These are phyloP conservation scores for Papiliotrema terrestris DNA, from an alignment of 1,284 basidiomycete species.

Conservation along the genomic window DNA sequence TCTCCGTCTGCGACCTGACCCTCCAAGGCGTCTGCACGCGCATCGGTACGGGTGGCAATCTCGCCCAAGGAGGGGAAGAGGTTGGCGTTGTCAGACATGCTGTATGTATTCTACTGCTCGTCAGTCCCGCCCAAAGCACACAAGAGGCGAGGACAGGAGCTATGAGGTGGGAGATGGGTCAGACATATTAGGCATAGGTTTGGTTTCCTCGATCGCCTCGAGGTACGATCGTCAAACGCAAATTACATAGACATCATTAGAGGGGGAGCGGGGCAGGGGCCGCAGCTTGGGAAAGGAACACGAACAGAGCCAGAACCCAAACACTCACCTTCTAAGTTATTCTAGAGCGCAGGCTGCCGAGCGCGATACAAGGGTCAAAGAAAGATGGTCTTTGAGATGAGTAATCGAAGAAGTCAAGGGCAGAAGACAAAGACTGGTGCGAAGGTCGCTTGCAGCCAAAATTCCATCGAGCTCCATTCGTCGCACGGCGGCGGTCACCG, in stretches of 20 bases:
- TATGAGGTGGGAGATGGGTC: slow-evolving; percentile 13
- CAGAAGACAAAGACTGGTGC: not conserved
- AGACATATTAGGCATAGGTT: slow-evolving; percentile 44
- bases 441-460: not conserved
- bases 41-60: slow-evolving; percentile 40
- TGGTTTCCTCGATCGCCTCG: slow-evolving; percentile 39
- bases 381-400: not conserved
- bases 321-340: not conserved
- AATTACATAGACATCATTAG: slow-evolving; percentile 48
- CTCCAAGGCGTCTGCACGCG: slow-evolving; percentile 22
- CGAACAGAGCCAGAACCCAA: not conserved
- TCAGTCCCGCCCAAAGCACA: not conserved
- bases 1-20: slow-evolving; percentile 18
- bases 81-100: slow-evolving; percentile 24
- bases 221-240: slow-evolving; percentile 42
- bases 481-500: not conserved
- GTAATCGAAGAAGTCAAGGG: not conserved
- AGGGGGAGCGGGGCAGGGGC: not conserved
- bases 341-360: not conserved
- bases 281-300: not conserved
- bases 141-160: too few species aligned
- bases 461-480: not conserved
- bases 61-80: slow-evolving; percentile 47
- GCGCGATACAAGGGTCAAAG: not conserved
- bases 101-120: not conserved